phyloP scores from a whole-genome alignment of 495 filamentous ascomycete genomes.

The Aspergillus steynii region DNA sequence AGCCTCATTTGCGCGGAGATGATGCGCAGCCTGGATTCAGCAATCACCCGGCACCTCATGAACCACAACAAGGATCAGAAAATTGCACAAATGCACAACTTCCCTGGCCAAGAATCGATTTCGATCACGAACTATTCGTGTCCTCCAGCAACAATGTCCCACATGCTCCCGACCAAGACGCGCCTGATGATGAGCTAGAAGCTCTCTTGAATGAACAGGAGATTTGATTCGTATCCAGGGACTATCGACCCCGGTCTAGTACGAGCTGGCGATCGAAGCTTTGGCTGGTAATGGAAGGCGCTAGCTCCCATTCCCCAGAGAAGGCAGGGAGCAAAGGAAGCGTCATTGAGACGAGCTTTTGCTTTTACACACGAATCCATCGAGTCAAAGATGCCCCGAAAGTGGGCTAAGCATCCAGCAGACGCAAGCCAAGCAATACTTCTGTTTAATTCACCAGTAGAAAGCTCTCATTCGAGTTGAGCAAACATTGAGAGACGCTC shows the following conservation, averaged over 20 bases:
- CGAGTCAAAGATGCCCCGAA: no score
- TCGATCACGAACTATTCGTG: conserved; percentile 30
- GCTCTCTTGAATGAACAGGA: conserved; percentile 38
- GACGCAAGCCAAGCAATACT: no score
- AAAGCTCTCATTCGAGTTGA: no score
- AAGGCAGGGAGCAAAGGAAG: no score
- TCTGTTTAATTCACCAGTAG: no score
- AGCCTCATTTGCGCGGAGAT: neutral
- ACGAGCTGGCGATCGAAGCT: no score
- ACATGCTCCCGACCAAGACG: conserved; percentile 16
- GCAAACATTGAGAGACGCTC: no score
- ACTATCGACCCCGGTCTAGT: neutral
- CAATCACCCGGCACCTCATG: neutral
- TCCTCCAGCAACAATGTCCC: conserved; percentile 21
- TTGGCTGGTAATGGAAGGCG: no score
- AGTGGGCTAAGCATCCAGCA: no score
- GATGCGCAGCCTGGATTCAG: neutral
- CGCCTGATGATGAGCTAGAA: conserved; percentile 39
- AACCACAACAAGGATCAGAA: neutral
- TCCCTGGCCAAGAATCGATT: neutral
- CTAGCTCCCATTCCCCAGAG: no score
- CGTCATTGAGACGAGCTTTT: no score
- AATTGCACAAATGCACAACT: neutral
- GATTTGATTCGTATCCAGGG: conserved; percentile 3
- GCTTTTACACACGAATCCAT: no score